A percentile compares a stretch with the other conserved stretches of the same genome.
Conservation (phyloP, 495 filamentous ascomycete genomes). For the Cetradonia linearis region DNA sequence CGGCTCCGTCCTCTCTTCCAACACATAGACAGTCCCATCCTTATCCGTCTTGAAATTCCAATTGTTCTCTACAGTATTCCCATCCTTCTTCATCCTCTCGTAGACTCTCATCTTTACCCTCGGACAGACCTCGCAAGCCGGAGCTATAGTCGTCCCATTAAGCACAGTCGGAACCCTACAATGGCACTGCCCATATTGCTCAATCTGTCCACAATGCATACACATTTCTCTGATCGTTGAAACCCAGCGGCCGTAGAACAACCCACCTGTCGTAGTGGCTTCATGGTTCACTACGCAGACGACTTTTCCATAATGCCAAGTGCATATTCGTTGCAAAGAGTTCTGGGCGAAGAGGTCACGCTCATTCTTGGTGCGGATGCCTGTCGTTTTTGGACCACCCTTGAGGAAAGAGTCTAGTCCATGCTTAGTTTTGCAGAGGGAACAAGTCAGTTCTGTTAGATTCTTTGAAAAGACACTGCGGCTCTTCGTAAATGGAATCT, state of each 20-base stretch:
- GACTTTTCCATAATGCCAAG: constrained; percentile 1
- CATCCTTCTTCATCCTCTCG: not conserved
- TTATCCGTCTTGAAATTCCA: not conserved
- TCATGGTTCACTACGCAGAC: not conserved
- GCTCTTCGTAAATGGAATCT: not conserved
- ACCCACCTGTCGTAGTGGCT: not conserved
- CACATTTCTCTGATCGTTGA: not conserved
- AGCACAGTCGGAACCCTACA: not conserved
- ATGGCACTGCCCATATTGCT: not conserved
- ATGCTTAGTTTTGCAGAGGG: constrained; percentile 14
- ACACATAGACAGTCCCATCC: not conserved
- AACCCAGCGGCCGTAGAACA: constrained; percentile 6
- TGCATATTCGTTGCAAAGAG: constrained; percentile 1
- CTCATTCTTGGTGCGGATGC: not conserved
- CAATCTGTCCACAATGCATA: constrained; percentile 4
- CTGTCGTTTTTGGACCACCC: not conserved
- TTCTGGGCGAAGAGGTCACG: constrained; percentile 1
- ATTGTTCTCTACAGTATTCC: not conserved
- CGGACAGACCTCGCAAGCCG: not conserved
- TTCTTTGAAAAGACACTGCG: not conserved
- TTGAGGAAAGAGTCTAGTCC: not conserved
- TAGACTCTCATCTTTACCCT: not conserved
- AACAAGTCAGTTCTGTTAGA: not conserved
- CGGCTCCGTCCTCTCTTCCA: not conserved
- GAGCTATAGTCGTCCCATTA: not conserved